Evolutionary conservation across 768 basidiomycete species (phyloP).

Genomic region (Termitomyces sp.): DNA sequence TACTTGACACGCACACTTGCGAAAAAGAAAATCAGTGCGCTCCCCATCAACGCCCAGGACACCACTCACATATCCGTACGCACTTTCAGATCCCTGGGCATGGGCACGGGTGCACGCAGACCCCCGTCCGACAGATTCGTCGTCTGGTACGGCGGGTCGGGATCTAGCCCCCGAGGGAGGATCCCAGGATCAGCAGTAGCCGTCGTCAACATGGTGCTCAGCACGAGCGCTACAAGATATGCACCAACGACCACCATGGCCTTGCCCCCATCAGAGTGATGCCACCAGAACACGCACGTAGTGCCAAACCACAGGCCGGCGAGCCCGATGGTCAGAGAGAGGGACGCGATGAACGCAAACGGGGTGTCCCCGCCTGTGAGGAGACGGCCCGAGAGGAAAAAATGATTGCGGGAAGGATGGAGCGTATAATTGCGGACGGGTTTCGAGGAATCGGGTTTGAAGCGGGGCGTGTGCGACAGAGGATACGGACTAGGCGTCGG

Average conservation of each 20-base stretch:
- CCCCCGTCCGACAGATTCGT: conserved; percentile 60
- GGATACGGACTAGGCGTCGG: conserved; percentile 19
- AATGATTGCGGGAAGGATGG: conserved; percentile 71
- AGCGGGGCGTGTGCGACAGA: conserved; percentile 30
- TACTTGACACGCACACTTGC: conserved; percentile 88
- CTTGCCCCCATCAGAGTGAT: conserved; percentile 37
- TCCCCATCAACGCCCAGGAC: conserved; percentile 23
- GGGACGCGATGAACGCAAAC: conserved; percentile 68
- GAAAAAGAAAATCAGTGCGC: background rate
- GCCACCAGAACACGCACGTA: conserved; percentile 89
- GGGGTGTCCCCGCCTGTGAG: conserved; percentile 85
- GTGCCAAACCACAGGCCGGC: conserved; percentile 84
- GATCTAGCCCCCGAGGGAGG: conserved; percentile 82
- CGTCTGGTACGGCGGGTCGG: conserved; percentile 71
- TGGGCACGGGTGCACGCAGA: conserved; percentile 60
- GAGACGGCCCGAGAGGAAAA: conserved; percentile 66
- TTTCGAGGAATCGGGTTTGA: conserved; percentile 32
- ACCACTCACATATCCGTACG: conserved; percentile 56
- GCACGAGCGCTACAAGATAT: conserved; percentile 54
- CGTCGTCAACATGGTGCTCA: conserved; percentile 74
- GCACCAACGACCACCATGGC: conserved; percentile 45
- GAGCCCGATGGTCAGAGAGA: conserved; percentile 59
- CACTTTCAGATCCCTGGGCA: conserved; percentile 80
- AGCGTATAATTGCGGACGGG: conserved; percentile 51
- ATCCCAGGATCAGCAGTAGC: conserved; percentile 86